A percentile compares a stretch with the other conserved stretches of the same genome.
These are phyloP conservation scores for Melampsora abietis-canadensis DNA, from an alignment of 1,284 basidiomycete species.

Conservation along the genomic window DNA sequence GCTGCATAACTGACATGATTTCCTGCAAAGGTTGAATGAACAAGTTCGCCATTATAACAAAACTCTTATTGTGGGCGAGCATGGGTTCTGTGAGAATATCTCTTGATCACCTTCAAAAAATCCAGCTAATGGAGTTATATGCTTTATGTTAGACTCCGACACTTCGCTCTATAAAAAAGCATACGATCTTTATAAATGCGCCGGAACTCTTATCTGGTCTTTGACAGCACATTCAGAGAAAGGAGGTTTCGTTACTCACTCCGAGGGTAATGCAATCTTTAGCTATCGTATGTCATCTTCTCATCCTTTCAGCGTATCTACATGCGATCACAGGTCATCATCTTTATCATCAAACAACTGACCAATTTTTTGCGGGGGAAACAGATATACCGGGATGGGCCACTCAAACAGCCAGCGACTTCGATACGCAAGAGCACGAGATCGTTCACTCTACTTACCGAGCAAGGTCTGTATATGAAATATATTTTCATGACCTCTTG, in stretches of 20 bases:
- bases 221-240: conserved; percentile 32
- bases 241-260: conserved; percentile 33
- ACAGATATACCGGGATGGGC: conserved; percentile 20
- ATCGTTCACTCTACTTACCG: conserved; percentile 29
- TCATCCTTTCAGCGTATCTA: background rate
- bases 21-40: background rate
- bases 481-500: no score
- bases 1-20: background rate
- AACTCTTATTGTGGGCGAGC: conserved; percentile 35
- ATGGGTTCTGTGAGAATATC: conserved; percentile 34
- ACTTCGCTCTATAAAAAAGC: background rate
- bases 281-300: background rate
- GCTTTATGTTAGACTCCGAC: conserved; percentile 20
- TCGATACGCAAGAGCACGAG: conserved; percentile 34
- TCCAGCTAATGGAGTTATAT: background rate
- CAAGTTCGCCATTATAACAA: conserved; percentile 17
- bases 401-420: conserved; percentile 8
- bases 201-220: conserved; percentile 35
- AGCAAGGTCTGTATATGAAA: conserved; percentile 22
- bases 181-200: conserved; percentile 15
- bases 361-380: background rate
- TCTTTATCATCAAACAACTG: background rate
- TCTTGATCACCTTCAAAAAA: background rate
- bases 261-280: conserved; percentile 18
- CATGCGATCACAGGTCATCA: background rate